Conservation (phyloP, 441 rosid genomes). For the Breynia disticha region DNA sequence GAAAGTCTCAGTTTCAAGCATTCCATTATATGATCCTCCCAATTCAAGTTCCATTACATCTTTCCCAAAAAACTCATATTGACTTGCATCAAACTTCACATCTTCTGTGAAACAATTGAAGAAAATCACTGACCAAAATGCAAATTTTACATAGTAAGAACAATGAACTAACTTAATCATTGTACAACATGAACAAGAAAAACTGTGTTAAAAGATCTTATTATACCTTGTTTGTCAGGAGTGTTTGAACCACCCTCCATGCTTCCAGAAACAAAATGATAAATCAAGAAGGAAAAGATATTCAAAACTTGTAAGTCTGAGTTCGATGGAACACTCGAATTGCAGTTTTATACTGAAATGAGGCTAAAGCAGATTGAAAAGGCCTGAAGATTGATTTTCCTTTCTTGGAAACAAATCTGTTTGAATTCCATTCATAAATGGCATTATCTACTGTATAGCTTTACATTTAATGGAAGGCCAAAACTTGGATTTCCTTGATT, state of each 20-base stretch:
- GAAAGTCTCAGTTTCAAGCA: neutral
- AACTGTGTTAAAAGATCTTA: neutral
- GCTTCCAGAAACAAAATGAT: neutral
- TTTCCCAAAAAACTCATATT: constrained; percentile 11
- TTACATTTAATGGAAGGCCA: constrained; percentile 5
- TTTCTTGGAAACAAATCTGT: constrained; percentile 4
- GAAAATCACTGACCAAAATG: neutral
- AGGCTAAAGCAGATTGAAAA: neutral
- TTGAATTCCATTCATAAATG: constrained; percentile 6
- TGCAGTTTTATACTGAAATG: constrained; percentile 4
- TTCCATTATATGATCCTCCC: neutral
- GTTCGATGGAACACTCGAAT: neutral
- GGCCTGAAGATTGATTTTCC: neutral
- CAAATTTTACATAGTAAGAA: neutral
- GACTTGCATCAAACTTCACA: constrained; percentile 12
- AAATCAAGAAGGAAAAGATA: neutral
- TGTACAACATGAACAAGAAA: neutral
- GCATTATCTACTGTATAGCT: neutral
- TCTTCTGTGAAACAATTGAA: constrained; percentile 1
- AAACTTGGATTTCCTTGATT: neutral
- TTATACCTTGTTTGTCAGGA: constrained; percentile 3
- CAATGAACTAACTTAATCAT: neutral
- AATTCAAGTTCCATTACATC: constrained; percentile 7
- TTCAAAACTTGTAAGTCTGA: neutral
- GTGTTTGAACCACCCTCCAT: neutral